Evolutionary conservation across 345 rosid species (phyloP), one percentile per base, ranked within the genome.

Genomic region (Eucalyptus curtisii): DNA sequence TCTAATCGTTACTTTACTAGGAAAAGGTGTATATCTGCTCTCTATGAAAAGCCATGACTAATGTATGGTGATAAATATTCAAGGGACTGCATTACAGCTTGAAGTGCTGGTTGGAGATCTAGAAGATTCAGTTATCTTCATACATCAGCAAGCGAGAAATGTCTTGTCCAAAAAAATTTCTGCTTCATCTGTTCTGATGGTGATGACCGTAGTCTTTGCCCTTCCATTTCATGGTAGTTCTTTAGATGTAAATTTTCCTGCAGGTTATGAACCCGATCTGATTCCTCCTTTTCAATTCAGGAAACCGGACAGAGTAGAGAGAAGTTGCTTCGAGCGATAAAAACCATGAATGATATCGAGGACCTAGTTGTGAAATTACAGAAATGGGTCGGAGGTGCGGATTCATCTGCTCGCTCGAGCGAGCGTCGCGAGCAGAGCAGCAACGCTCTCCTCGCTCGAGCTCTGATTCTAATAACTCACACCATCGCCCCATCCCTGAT

Each of bases 41-140:
- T 88, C 81, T 88, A 49, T 86, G 87, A 76, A 10, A 64, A 37
- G 15, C 27, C 82, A 40, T 42, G 22, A 76, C 82, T 76, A 40
- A 76, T 76, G 20, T 40, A 20, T 76, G 82, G 5, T 37, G 2
- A 31, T 68, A 85, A 52, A 87, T 49, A 48, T 87, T 90, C 71
- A 94, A 96, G 98, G 94, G 90, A 94, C 93, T 89, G 92, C 93
- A 48, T 90, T 95, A 88, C 88, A 90, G 89, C 91, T 96, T 91
- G 99, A 96, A 92, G 94, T 95, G 93, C 90, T 95, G 87, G 93
- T 96, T 89, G 99, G 99, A 82, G 98, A 96, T 89, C 95, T 96
- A 53, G 99, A 96, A 90, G 99, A 96, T 94, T 93, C 93, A 55
- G 95, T 93, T 90, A 93, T 93, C 89, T 91, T 37, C 87, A 85